Base-by-base conservation (phyloP, 805 yeast species). In the Cyberlindnera lachancei region DNA sequence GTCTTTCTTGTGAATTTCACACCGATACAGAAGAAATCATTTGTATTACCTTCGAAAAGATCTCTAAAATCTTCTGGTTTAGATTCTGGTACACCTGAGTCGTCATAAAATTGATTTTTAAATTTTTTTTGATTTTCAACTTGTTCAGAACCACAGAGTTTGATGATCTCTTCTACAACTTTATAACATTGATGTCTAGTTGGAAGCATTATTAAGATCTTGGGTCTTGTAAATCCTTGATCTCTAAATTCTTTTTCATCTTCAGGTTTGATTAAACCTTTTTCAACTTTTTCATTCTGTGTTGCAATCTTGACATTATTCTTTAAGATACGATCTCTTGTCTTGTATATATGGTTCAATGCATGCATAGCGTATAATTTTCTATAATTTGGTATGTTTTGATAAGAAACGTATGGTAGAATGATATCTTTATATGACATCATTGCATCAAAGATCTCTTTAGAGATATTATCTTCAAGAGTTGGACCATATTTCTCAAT, bases 161-260 rank as follows among this genome's bases (percentile, higher is more conserved):
- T 58, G 23, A 79, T 73, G 23, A 92, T 45, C 22, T 71, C 66
- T 26, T 70, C 68, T 15, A 88, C 75, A 13, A 86, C 65, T 37
- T 77, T 74, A 51, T 73, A 78, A 18, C 92, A 86, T 8, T 79
- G 61, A 44, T 86, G 71, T 49, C 96, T 70, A 0, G 95, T 85
- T 10, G 98, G 97, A 25, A 85, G 61, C 17, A 92, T 57, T 5
- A 90, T 73, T 35, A 92, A 59, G 2, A 81, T 87, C 49, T 87
- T 88, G 1, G 98, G 95, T 40, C 97, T 69, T 0, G 96, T 88
- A 54, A 86, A 92, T 18, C 98, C 97, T 56, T 92, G 97, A 54
- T 92, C 98, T 35, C 94, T 63, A 42, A 70, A 67, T 46, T 85
- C 94, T 10, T 72, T 72, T 31, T 67, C 73, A 17, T 62, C 61